A percentile compares a stretch with the other conserved stretches of the same genome.
These are phyloP conservation scores for Ganoderma sinense DNA, from an alignment of 1,284 basidiomycete species.

Conservation along the genomic window DNA sequence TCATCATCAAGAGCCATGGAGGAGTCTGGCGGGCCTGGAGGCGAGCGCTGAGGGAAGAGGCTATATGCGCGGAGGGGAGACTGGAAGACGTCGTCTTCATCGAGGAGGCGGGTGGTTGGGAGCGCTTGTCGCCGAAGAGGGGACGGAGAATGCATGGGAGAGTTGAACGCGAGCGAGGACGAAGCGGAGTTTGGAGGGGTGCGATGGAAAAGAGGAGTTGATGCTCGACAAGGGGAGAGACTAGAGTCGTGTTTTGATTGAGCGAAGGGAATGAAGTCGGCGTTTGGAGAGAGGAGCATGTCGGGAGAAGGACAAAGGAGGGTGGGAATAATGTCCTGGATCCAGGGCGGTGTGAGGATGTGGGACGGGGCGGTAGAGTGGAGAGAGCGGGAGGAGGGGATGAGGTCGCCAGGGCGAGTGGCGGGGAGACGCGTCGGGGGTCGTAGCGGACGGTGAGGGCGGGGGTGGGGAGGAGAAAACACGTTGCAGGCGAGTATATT, in stretches of 20 bases:
- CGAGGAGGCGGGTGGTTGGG: slow-evolving; percentile 41
- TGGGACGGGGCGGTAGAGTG: slow-evolving; percentile 4
- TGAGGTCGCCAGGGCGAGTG: slow-evolving; percentile 9
- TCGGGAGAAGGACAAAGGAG: slow-evolving; percentile 42
- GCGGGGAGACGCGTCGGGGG: slow-evolving; percentile 15
- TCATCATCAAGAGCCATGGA: slow-evolving; percentile 47
- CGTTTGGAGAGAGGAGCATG: slow-evolving; percentile 46
- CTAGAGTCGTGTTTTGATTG: slow-evolving; percentile 47
- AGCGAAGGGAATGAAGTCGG: slow-evolving; percentile 46
- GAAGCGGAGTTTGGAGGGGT: slow-evolving; percentile 43
- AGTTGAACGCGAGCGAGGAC: slow-evolving; percentile 48
- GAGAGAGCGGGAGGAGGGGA: slow-evolving; percentile 5
- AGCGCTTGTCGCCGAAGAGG: slow-evolving; percentile 51
- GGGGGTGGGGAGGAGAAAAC: slow-evolving; percentile 7
- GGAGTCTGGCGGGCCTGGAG: slow-evolving; percentile 34
- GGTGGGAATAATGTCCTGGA: slow-evolving; percentile 29
- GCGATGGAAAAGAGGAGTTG: slow-evolving; percentile 45
- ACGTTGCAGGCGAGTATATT: slow-evolving; percentile 13
- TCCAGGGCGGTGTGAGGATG: slow-evolving; percentile 3
- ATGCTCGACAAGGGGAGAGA: slow-evolving; percentile 53
- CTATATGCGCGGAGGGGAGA: slow-evolving; percentile 59
- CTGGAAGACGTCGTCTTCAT: slow-evolving; percentile 59
- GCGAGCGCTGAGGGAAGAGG: slow-evolving; percentile 46
- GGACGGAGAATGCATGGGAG: slow-evolving; percentile 69
- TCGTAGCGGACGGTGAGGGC: slow-evolving; percentile 7